Conservation (phyloP, 768 basidiomycete species). For the Phlegmacium glaucopus region DNA sequence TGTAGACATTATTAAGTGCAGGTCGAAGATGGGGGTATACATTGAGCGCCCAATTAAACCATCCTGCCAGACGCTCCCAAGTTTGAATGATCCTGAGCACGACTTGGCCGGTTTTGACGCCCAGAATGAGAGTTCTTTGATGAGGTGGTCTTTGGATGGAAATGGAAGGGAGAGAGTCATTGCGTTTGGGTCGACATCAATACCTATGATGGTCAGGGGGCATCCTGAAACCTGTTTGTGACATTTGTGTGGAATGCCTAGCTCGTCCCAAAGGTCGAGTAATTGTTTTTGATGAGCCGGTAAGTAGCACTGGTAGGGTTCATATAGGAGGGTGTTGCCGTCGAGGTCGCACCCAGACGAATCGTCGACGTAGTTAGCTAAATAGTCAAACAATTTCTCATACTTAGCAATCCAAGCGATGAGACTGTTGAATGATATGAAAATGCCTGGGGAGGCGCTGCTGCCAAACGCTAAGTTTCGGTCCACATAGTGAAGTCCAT, state of each 20-base stretch:
- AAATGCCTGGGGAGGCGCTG: conserved; percentile 17
- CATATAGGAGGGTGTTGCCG: conserved; percentile 18
- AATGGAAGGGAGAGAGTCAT: conserved; percentile 25
- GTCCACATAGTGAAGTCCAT: conserved; percentile 20
- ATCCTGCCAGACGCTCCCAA: conserved; percentile 28
- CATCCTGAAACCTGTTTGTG: conserved; percentile 34
- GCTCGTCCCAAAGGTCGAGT: conserved; percentile 34
- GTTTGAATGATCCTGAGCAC: neutral
- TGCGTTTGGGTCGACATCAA: conserved; percentile 28
- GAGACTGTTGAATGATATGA: conserved; percentile 26
- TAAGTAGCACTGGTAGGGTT: conserved; percentile 17
- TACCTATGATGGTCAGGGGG: conserved; percentile 33
- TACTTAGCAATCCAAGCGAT: conserved; percentile 33
- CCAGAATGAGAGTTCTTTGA: neutral
- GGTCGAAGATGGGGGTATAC: conserved; percentile 29
- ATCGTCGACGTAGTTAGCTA: conserved; percentile 33
- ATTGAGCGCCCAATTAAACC: conserved; percentile 33
- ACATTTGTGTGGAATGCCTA: conserved; percentile 34
- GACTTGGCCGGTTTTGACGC: neutral
- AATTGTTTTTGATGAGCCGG: conserved; percentile 27
- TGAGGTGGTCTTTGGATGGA: no score
- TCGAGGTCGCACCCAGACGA: conserved; percentile 19
- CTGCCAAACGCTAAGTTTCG: conserved; percentile 23
- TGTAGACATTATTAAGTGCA: neutral
- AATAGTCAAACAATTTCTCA: conserved; percentile 10